Percentiles rank a stretch among this genome's conserved stretches.
These are phyloP conservation scores for Lactarius deliciosus DNA, from an alignment of 768 basidiomycete species.

Conservation along the genomic window DNA sequence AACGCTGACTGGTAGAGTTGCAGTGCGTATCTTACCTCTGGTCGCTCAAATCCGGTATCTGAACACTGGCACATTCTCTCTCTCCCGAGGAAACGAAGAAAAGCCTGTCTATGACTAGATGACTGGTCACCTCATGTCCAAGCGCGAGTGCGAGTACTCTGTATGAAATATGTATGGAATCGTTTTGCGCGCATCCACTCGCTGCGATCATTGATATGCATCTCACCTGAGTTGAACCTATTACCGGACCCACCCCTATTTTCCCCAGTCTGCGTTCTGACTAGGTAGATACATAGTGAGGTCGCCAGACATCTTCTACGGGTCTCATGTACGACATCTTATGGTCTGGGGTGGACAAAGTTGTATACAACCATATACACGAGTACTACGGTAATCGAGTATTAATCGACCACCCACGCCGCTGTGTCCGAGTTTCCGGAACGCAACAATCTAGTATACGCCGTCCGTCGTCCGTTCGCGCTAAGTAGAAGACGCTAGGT, in stretches of 20 bases:
- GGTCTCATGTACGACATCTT: constrained; percentile 98
- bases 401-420: constrained; percentile 50
- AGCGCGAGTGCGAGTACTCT: constrained; percentile 74
- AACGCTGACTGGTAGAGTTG: too few species aligned
- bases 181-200: constrained; percentile 90
- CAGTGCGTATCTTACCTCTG: too few species aligned
- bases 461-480: too few species aligned
- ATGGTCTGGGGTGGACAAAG: constrained; percentile 52
- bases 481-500: too few species aligned
- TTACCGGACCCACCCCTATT: constrained; percentile 69
- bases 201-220: constrained; percentile 45
- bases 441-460: constrained; percentile 86
- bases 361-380: too few species aligned
- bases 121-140: constrained; percentile 77
- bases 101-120: constrained; percentile 56
- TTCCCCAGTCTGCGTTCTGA: too few species aligned
- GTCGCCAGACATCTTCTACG: constrained; percentile 76
- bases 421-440: constrained; percentile 97
- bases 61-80: constrained; percentile 60
- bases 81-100: constrained; percentile 94
- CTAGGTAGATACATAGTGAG: too few species aligned
- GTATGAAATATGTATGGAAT: constrained; percentile 94
- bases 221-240: constrained; percentile 92
- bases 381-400: too few species aligned
- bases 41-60: too few species aligned